phyloP scores from a whole-genome alignment of 1,139 yeast species.

The Hanseniaspora gamundiae region DNA sequence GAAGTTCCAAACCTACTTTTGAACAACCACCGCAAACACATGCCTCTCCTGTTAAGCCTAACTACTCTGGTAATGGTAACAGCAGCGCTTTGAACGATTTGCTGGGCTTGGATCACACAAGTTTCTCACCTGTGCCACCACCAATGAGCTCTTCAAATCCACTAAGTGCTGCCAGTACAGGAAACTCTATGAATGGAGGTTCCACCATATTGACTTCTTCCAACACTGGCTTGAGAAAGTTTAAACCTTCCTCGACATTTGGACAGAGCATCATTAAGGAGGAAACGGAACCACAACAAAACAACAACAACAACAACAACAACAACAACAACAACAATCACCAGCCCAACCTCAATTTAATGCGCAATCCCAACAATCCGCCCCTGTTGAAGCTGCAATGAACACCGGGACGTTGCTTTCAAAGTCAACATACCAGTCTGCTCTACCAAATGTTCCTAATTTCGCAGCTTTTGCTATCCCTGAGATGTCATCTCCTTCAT shows the following conservation, averaged over 20 bases:
- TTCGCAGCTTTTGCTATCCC: slow-evolving; percentile 14
- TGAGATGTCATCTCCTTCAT: slow-evolving; percentile 9
- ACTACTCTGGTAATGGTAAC: slow-evolving; percentile 23
- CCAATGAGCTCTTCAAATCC: slow-evolving; percentile 21
- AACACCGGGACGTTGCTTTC: slow-evolving; percentile 12
- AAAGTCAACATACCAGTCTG: slow-evolving; percentile 11
- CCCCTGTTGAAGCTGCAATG: slow-evolving; percentile 9
- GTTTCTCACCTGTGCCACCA: slow-evolving; percentile 24
- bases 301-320: slow-evolving; percentile 15
- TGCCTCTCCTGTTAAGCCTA: slow-evolving; percentile 13
- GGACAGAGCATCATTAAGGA: slow-evolving; percentile 42
- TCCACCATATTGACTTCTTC: slow-evolving; percentile 20
- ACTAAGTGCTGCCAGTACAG: slow-evolving; percentile 12
- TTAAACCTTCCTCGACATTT: slow-evolving; percentile 44
- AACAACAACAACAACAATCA: slow-evolving; percentile 11
- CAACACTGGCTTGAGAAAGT: slow-evolving; percentile 15
- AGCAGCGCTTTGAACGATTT: slow-evolving; percentile 58
- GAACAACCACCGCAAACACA: slow-evolving; percentile 16
- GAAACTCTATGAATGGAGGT: slow-evolving; percentile 19
- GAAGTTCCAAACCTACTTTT: slow-evolving; percentile 25
- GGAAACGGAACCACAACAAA: slow-evolving; percentile 25
- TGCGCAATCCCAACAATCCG: slow-evolving; percentile 8
- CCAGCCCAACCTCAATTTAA: slow-evolving; percentile 17
- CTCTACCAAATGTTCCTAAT: slow-evolving; percentile 22
- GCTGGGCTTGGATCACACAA: slow-evolving; percentile 43